Evolutionary conservation across 2,329 filamentous ascomycete genomes (phyloP), one percentile per base, ranked within the genome.

Genomic region (Camillea tinctor): DNA sequence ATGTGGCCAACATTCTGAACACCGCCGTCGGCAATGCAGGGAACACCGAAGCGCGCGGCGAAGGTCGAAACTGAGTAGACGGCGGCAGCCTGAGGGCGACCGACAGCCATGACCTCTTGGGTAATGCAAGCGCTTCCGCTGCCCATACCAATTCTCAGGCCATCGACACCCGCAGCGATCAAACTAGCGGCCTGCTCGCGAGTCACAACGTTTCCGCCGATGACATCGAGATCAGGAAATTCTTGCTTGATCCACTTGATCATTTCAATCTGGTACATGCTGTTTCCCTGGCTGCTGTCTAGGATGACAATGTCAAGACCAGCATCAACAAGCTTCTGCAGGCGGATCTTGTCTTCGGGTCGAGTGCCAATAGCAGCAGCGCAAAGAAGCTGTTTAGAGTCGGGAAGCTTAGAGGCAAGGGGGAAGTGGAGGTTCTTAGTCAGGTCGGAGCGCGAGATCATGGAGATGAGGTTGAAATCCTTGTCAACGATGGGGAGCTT

Each of bases 391-490:
- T 99, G 96, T 84, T 99, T 99, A 69, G 94, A 98, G 73, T 96
- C 88, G 60, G 93, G 92, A 48, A 97, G 88, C 84, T 99, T 99
- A 57, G 95, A 98, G 53, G 95, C 93, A 63, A 97, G 85, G 40
- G 95, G 95, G 80, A 96, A 99, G 81, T 98, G 89, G 64, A 97
- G 86, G 82, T 99, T 99, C 86, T 99, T 99, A 83, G 93, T 97
- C 79, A 99, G 81, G 79, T 99, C 95, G 71, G 93, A 97, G 71
- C 95, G 88, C 64, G 91, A 93, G 75, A 97, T 89, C 82, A 96
- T 90, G 68, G 95, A 97, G 64, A 97, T 87, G 54, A 97, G 85
- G 80, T 96, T 96, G 74, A 88, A 89, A 55, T 88, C 80, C 72
- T 87, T 82, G 78, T 97, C 93, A 54, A 97, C 88, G 63, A 97